These are phyloP conservation scores for Amesomyces nigricolor DNA, from an alignment of 2,329 filamentous ascomycete species.

Conservation along the genomic window DNA sequence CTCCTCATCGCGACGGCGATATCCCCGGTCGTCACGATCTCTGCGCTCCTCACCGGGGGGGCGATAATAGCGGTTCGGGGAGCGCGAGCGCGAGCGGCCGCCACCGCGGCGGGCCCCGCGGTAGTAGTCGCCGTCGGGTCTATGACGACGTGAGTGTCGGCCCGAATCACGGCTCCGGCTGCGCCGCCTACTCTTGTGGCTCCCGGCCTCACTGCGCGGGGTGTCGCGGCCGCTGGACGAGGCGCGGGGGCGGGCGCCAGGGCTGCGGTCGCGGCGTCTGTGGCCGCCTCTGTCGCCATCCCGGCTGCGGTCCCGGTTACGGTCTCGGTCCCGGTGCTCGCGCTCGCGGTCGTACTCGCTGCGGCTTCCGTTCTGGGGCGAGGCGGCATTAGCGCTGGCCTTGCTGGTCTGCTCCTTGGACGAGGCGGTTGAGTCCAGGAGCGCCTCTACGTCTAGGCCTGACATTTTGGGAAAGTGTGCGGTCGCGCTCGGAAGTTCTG, in stretches of 20 bases:
- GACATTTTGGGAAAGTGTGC: conserved; percentile 44
- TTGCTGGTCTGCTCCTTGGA: conserved; percentile 45
- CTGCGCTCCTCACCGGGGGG: conserved; percentile 44
- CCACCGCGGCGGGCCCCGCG: conserved; percentile 52
- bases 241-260: conserved; percentile 52
- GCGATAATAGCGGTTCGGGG: conserved; percentile 57
- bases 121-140: conserved; percentile 66
- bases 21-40: conserved; percentile 30
- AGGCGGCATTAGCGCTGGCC: conserved; percentile 48
- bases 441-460: conserved; percentile 77
- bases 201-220: conserved; percentile 69
- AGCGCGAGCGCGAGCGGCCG: conserved; percentile 64
- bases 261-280: conserved; percentile 44
- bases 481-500: not conserved
- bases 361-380: conserved; percentile 45
- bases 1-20: conserved; percentile 49
- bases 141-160: conserved; percentile 66
- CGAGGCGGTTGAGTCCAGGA: conserved; percentile 79
- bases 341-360: conserved; percentile 42
- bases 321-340: conserved; percentile 28
- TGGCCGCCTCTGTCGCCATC: conserved; percentile 48
- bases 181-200: conserved; percentile 74
- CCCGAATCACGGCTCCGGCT: conserved; percentile 73
- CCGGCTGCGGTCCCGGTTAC: conserved; percentile 36
- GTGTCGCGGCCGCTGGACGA: conserved; percentile 52